Conservation (phyloP, 441 rosid genomes). For the Gossypium schwendimanii region DNA sequence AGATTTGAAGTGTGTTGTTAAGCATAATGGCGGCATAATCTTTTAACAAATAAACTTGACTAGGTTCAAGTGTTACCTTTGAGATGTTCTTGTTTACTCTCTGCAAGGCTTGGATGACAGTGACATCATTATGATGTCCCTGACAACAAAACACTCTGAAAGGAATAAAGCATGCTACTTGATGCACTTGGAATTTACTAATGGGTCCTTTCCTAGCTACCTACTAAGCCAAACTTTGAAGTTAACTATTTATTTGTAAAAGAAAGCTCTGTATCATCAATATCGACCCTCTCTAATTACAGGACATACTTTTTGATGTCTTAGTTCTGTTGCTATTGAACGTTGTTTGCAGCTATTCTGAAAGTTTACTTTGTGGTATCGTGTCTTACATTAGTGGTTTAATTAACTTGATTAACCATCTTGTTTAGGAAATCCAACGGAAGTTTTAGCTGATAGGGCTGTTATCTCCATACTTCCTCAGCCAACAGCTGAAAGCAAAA, state of each 20-base stretch:
- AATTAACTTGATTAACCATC: conserved; percentile 6
- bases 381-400: conserved; percentile 7
- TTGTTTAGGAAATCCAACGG: conserved; percentile 46
- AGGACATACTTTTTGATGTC: neutral
- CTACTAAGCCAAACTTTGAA: conserved; percentile 2
- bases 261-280: neutral
- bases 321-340: conserved; percentile 8
- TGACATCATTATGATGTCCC: neutral
- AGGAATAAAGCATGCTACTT: neutral
- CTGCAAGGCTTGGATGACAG: neutral
- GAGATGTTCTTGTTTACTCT: neutral
- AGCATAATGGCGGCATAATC: neutral
- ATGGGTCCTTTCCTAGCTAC: neutral
- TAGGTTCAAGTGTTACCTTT: conserved; percentile 1
- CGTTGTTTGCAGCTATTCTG: neutral
- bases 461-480: conserved; percentile 60
- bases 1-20: neutral
- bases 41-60: neutral
- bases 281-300: neutral
- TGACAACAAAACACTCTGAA: neutral
- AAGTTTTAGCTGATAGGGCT: conserved; percentile 44
- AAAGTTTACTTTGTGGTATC: neutral
- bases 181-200: neutral
- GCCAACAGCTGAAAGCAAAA: conserved; percentile 73
- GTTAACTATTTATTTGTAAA: neutral